These are phyloP conservation scores for Psilocybe tampanensis DNA, from an alignment of 768 basidiomycete genomes.

Conservation along the genomic window DNA sequence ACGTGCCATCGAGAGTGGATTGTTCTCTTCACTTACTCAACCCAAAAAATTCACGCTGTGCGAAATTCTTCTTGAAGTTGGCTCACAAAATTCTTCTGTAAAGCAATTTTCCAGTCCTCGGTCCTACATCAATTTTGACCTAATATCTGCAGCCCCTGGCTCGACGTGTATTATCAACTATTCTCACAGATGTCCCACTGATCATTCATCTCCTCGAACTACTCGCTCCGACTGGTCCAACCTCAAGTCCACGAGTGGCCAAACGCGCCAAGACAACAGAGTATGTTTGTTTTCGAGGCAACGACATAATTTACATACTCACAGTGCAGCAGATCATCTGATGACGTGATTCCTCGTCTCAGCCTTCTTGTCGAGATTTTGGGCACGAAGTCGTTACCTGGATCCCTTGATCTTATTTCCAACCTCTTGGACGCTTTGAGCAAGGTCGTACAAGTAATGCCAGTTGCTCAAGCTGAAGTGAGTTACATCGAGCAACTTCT, in stretches of 20 bases:
- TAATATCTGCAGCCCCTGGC: slow-evolving; percentile 42
- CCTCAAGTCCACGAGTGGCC: slow-evolving; percentile 47
- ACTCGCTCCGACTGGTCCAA: slow-evolving; percentile 47
- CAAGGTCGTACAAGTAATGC: slow-evolving; percentile 58
- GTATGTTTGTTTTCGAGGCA: slow-evolving; percentile 41
- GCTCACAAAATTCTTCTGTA: slow-evolving; percentile 49
- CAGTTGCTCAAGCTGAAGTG: slow-evolving; percentile 61
- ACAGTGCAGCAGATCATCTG: slow-evolving; percentile 29
- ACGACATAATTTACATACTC: neutral
- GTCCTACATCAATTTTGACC: neutral
- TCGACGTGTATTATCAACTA: slow-evolving; percentile 49
- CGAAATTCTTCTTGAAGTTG: slow-evolving; percentile 55
- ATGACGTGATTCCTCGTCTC: slow-evolving; percentile 48
- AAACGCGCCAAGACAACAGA: slow-evolving; percentile 67
- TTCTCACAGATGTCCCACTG: slow-evolving; percentile 53
- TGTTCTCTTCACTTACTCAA: slow-evolving; percentile 55
- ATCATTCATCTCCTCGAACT: slow-evolving; percentile 52
- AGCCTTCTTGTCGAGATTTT: slow-evolving; percentile 72
- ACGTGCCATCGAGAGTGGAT: slow-evolving; percentile 49
- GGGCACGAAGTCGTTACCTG: slow-evolving; percentile 62
- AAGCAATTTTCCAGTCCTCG: slow-evolving; percentile 19
- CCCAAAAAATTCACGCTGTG: slow-evolving; percentile 61
- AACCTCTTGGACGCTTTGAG: slow-evolving; percentile 73
- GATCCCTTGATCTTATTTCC: slow-evolving; percentile 71
- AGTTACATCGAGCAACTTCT: slow-evolving; percentile 83